A percentile compares a stretch with the other conserved stretches of the same genome.
Conservation (phyloP, 352 stramenopile genomes). For the Globisporangium recalcitrans region DNA sequence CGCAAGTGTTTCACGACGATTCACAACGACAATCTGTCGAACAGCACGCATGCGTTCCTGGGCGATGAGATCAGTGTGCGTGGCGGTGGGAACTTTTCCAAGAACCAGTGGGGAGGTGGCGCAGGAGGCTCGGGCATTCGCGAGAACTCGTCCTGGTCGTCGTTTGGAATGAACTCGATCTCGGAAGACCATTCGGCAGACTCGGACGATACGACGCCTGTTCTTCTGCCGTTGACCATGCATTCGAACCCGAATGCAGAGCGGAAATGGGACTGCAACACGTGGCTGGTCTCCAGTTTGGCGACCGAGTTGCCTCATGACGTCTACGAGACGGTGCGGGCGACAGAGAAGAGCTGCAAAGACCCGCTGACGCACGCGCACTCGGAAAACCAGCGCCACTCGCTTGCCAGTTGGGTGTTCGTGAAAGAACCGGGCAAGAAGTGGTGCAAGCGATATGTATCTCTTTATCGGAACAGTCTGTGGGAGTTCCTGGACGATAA, state of each 20-base stretch:
- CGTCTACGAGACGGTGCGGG: constrained; percentile 47
- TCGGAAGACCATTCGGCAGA: constrained; percentile 34
- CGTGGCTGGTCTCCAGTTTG: constrained; percentile 63
- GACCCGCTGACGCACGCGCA: constrained; percentile 15
- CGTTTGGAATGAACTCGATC: constrained; percentile 72
- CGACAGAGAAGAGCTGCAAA: constrained; percentile 28
- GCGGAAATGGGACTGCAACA: constrained; percentile 49
- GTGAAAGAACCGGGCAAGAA: constrained; percentile 57
- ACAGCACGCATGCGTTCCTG: constrained; percentile 81
- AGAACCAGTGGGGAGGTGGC: constrained; percentile 26
- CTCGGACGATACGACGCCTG: constrained; percentile 41
- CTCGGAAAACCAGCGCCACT: constrained; percentile 18
- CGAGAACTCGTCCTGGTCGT: constrained; percentile 31
- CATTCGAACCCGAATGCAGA: constrained; percentile 15
- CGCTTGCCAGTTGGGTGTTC: constrained; percentile 44
- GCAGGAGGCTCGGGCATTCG: constrained; percentile 8
- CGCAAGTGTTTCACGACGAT: constrained; percentile 84
- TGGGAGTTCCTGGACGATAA: constrained; percentile 74
- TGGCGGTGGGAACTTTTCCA: constrained; percentile 48
- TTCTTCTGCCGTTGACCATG: constrained; percentile 34
- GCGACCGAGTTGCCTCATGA: constrained; percentile 57
- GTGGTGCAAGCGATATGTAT: constrained; percentile 68
- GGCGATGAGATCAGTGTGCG: constrained; percentile 84
- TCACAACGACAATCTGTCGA: constrained; percentile 81
- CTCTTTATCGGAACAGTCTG: constrained; percentile 65